Percentiles rank a stretch among this genome's conserved stretches.
Conservation (phyloP, 139 green algal species). For the Spirogloea muscicola region DNA sequence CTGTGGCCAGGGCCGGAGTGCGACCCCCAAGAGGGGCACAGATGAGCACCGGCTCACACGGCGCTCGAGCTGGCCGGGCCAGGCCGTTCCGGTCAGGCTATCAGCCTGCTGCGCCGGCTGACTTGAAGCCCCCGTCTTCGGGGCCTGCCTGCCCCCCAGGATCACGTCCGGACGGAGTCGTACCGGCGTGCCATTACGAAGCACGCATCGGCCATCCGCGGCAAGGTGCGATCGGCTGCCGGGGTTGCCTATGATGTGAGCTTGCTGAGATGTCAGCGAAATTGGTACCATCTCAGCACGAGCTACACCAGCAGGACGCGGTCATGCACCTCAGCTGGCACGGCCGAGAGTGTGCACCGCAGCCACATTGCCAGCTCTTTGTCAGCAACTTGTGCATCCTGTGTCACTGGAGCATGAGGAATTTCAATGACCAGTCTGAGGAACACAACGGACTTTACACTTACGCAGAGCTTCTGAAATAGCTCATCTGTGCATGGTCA, state of each 20-base stretch:
- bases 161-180: neutral
- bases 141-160: neutral
- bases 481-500: no score
- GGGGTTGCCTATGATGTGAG: neutral
- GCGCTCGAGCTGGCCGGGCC: no score
- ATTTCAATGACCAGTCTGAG: no score
- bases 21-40: neutral
- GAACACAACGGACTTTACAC: no score
- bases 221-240: neutral
- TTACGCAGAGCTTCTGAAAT: no score
- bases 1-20: neutral
- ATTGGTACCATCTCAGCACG: neutral
- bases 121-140: neutral
- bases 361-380: neutral
- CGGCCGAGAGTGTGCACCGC: neutral
- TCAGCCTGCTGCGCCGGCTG: no score
- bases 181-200: constrained; percentile 21
- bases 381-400: neutral
- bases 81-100: no score
- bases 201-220: constrained; percentile 7
- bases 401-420: no score
- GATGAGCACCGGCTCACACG: neutral
- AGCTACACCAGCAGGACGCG: no score
- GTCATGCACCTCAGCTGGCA: no score
- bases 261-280: neutral